These are phyloP conservation scores for Mycena floridula DNA, from an alignment of 768 basidiomycete species.

Conservation along the genomic window DNA sequence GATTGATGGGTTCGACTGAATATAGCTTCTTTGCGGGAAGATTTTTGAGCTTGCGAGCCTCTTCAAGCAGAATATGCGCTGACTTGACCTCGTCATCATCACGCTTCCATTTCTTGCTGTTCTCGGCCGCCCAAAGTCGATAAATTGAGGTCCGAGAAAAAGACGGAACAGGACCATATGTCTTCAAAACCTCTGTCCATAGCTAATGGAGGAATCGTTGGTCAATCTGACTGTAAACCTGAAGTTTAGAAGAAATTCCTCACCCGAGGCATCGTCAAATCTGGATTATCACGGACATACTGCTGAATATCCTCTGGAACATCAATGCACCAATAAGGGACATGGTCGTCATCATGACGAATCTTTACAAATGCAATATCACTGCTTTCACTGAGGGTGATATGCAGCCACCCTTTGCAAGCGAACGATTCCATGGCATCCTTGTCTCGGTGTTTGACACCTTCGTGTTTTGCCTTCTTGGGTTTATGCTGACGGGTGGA, in stretches of 20 bases:
- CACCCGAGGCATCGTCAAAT: not conserved
- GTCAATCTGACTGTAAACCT: not conserved
- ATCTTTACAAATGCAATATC: constrained; percentile 1
- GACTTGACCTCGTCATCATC: constrained; percentile 20
- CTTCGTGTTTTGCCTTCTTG: too few relatives aligned
- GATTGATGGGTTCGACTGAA: not conserved
- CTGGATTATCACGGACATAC: not conserved
- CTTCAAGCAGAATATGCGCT: constrained; percentile 12
- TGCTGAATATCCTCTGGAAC: not conserved
- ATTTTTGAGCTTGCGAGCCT: constrained; percentile 2
- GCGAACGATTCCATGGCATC: too few relatives aligned
- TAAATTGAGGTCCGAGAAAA: constrained; percentile 3
- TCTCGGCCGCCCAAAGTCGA: not conserved
- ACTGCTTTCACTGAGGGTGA: constrained; percentile 1
- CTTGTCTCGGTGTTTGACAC: too few relatives aligned
- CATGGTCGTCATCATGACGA: not conserved
- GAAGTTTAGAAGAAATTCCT: not conserved
- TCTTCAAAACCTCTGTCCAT: constrained; percentile 5
- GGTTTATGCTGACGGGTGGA: too few relatives aligned
- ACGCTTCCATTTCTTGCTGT: constrained; percentile 14
- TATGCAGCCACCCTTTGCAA: constrained; percentile 11
- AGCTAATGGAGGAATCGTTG: not conserved
- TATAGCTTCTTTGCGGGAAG: too few relatives aligned
- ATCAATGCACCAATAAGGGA: not conserved
- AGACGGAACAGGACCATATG: constrained; percentile 10